Evolutionary conservation across 257 asterid species (phyloP).

Genomic region (Solanum virginianum): DNA sequence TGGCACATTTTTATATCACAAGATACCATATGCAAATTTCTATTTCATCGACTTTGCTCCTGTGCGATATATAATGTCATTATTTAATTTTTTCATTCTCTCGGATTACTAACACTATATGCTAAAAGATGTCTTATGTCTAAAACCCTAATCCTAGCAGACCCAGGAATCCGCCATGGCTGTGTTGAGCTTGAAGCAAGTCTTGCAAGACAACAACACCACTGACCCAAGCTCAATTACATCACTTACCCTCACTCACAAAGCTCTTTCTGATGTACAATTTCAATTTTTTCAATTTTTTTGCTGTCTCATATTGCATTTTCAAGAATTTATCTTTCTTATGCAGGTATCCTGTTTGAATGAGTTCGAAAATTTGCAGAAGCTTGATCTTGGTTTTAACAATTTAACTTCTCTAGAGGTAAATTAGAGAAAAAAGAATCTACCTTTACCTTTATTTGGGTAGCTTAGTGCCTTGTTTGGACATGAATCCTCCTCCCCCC

Average conservation of each 20-base stretch:
- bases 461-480: not conserved
- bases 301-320: not conserved
- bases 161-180: slow-evolving; percentile 23
- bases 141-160: slow-evolving; percentile 18
- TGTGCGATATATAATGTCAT: too few species aligned
- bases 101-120: too few species aligned
- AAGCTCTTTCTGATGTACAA: slow-evolving; percentile 77
- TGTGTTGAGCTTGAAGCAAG: slow-evolving; percentile 51
- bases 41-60: too few species aligned
- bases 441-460: not conserved
- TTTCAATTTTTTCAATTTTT: not conserved
- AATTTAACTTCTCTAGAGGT: slow-evolving; percentile 79
- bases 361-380: slow-evolving; percentile 73
- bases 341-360: slow-evolving; percentile 75
- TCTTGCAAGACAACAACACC: slow-evolving; percentile 47
- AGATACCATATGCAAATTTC: too few species aligned
- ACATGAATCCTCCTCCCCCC: not conserved
- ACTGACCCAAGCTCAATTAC: slow-evolving; percentile 43
- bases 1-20: too few species aligned
- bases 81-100: too few species aligned
- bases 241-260: slow-evolving; percentile 63
- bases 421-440: not conserved
- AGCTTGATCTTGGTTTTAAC: slow-evolving; percentile 71
- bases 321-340: not conserved
- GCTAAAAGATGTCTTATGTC: too few species aligned